Evolutionary conservation across 805 yeast genomes (phyloP).

Genomic region (Cyberlindnera maclurae): DNA sequence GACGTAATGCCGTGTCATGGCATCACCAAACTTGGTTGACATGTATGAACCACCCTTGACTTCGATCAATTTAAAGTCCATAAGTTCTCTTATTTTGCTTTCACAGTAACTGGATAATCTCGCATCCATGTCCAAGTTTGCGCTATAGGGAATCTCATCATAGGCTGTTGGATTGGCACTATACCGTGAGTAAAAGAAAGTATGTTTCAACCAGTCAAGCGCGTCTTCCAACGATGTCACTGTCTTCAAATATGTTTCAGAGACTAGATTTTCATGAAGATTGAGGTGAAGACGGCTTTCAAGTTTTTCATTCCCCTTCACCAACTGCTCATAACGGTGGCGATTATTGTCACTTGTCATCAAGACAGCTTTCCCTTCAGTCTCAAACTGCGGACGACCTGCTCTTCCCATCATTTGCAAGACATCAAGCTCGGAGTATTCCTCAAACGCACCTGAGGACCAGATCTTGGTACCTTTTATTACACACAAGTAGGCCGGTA

Average conservation of each 20-base stretch:
- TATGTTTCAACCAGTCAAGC: conserved; percentile 38
- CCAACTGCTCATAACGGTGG: conserved; percentile 33
- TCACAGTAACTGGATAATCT: conserved; percentile 30
- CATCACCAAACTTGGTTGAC: conserved; percentile 36
- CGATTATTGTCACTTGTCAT: conserved; percentile 34
- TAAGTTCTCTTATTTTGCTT: conserved; percentile 26
- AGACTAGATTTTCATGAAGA: conserved; percentile 34
- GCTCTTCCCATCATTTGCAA: conserved; percentile 63
- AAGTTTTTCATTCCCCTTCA: conserved; percentile 35
- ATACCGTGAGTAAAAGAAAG: conserved; percentile 43
- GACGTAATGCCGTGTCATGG: conserved; percentile 45
- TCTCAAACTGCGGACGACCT: conserved; percentile 54
- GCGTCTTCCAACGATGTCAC: conserved; percentile 32
- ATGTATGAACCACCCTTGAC: conserved; percentile 10
- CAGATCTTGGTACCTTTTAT: conserved; percentile 61
- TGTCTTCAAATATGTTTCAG: conserved; percentile 38
- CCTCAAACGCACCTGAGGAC: conserved; percentile 40
- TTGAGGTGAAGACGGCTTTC: conserved; percentile 40
- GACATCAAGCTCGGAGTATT: conserved; percentile 48
- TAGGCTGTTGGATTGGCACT: conserved; percentile 34
- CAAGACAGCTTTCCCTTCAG: conserved; percentile 39
- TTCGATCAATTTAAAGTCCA: conserved; percentile 26
- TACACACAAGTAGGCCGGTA: conserved; percentile 54
- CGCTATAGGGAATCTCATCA: conserved; percentile 22
- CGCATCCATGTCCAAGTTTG: conserved; percentile 22